Evolutionary conservation across 2,329 filamentous ascomycete genomes (phyloP), one percentile per base, ranked within the genome.

Genomic region (Atkinsonella texensis): DNA sequence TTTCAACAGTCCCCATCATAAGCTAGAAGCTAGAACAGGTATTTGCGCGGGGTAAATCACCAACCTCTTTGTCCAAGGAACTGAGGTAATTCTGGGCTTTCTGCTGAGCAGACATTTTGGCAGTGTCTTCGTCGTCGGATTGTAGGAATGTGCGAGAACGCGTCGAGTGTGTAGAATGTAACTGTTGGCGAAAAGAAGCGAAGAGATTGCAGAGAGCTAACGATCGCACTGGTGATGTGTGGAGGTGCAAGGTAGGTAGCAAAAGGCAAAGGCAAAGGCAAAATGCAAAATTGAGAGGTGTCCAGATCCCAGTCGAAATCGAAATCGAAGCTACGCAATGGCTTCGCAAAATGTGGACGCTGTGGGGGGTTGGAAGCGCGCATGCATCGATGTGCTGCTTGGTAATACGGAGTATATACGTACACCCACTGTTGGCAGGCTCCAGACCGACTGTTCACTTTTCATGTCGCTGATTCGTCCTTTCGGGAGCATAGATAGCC

Each of bases 61-160:
- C 59, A 72, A 90, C 87, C 83, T 89, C 86, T 66, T 83, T 84
- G 73, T 94, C 88, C 72, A 94, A 83, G 73, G 84, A 79, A 62
- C 80, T 79, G 66, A 93, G 77, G 65, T 88, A 84, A 63, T 85
- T 77, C 70, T 89, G 84, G 59, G 84, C 80, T 70, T 83, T 83
- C 63, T 89, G 85, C 71, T 89, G 85, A 61, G 83, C 76, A 56
- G 77, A 76, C 84, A 89, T 89, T 61, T 63, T 79, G 69, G 61
- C 43, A 53, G 52, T 49, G 50, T 50, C 9, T 47, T 46, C 48
- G 23, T 38, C 33, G 41, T 49, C 52, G 51, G 52, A 46, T 56
- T 51, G 53, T 52, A 28, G 54, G 54, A 57, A 52, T 5, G 35
- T 38, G 35, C 35, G 28, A 4, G 32, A 48, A 43, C 32, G 47